Conservation (phyloP, 2,329 filamentous ascomycete species). For the Penicillium sp. region DNA sequence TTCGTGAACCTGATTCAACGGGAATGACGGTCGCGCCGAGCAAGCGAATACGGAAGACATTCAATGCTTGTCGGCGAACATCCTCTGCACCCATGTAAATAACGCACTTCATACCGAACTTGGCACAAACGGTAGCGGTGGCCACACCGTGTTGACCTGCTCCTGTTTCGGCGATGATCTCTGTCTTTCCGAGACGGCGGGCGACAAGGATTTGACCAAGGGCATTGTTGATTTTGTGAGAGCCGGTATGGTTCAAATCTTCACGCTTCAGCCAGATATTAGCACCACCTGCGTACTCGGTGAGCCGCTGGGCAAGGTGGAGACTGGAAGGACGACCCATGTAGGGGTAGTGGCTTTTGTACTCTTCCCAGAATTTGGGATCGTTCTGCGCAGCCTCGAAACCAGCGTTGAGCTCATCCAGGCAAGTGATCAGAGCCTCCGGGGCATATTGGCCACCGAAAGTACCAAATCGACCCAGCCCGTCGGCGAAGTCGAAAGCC, state of each 20-base stretch:
- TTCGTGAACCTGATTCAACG: constrained; percentile 85
- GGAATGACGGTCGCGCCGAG: constrained; percentile 90
- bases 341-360: constrained; percentile 91
- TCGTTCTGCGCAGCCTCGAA: constrained; percentile 88
- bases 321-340: constrained; percentile 94
- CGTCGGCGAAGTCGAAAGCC: not conserved
- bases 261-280: constrained; percentile 98
- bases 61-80: constrained; percentile 90
- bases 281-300: constrained; percentile 84
- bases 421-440: constrained; percentile 95
- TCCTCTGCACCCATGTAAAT: constrained; percentile 99
- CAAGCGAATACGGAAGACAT: constrained; percentile 97
- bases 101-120: constrained; percentile 97
- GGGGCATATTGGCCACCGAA: constrained; percentile 98
- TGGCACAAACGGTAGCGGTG: constrained; percentile 94
- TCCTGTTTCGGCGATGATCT: constrained; percentile 97
- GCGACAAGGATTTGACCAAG: constrained; percentile 90
- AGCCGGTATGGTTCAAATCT: constrained; percentile 95
- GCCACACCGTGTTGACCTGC: constrained; percentile 98
- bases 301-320: constrained; percentile 84
- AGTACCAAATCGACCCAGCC: constrained; percentile 77
- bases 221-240: constrained; percentile 99
- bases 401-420: constrained; percentile 84
- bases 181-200: constrained; percentile 83
- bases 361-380: constrained; percentile 94